These are phyloP conservation scores for Trypanosoma theileri DNA, from an alignment of 208 protist genomes.

Conservation along the genomic window DNA sequence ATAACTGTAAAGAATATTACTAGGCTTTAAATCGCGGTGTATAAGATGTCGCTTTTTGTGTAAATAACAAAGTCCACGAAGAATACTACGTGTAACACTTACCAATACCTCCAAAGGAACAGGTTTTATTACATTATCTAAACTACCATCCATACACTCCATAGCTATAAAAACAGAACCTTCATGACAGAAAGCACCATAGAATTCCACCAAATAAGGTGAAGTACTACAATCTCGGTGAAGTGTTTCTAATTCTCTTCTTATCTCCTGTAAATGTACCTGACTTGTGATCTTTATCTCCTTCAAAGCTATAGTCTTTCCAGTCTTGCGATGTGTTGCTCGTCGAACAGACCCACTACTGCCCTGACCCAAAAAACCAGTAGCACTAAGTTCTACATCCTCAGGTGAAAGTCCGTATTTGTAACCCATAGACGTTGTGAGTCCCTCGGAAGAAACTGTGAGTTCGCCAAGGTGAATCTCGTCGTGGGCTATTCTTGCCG, in stretches of 20 bases:
- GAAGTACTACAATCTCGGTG: constrained; percentile 43
- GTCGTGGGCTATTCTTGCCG: constrained; percentile 44
- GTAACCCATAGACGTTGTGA: constrained; percentile 49
- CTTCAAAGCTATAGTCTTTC: constrained; percentile 71
- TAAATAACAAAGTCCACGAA: constrained; percentile 85
- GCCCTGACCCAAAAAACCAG: constrained; percentile 71
- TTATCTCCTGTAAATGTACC: constrained; percentile 76
- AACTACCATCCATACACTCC: constrained; percentile 90
- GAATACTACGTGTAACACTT: constrained; percentile 73
- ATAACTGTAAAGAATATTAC: constrained; percentile 95
- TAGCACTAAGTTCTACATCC: constrained; percentile 63
- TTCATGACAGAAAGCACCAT: constrained; percentile 86
- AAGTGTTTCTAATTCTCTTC: constrained; percentile 82
- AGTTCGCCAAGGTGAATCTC: constrained; percentile 73
- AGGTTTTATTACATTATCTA: constrained; percentile 59
- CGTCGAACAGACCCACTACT: constrained; percentile 84
- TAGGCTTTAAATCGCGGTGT: constrained; percentile 98
- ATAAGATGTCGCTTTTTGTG: constrained; percentile 89
- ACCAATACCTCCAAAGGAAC: constrained; percentile 58
- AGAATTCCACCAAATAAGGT: constrained; percentile 78
- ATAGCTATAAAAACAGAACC: constrained; percentile 91
- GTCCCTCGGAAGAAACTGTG: constrained; percentile 70
- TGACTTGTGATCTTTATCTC: constrained; percentile 85
- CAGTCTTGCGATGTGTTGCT: constrained; percentile 58
- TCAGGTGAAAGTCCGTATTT: constrained; percentile 74